phyloP scores from a whole-genome alignment of 768 basidiomycete species.

The Naganishia onofrii region DNA sequence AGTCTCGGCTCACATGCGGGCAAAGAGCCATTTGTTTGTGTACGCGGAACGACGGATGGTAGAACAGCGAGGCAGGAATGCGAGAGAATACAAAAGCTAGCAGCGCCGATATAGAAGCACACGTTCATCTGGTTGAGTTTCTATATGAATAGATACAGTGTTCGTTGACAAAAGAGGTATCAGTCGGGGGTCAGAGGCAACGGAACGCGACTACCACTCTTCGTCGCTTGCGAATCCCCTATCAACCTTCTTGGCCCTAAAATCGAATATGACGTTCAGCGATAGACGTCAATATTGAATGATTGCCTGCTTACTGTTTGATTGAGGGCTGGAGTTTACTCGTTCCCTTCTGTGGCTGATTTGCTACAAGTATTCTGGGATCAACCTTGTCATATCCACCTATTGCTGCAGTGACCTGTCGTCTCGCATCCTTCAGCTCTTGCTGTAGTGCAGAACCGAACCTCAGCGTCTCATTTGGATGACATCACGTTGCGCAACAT shows the following conservation, averaged over 20 bases:
- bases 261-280: neutral
- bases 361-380: conserved; percentile 1
- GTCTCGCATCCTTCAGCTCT: neutral
- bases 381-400: conserved; percentile 18
- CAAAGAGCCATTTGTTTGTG: conserved; percentile 18
- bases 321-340: conserved; percentile 18
- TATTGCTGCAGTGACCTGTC: neutral
- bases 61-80: conserved; percentile 17
- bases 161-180: neutral
- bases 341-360: conserved; percentile 4
- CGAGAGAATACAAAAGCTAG: conserved; percentile 20
- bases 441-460: neutral
- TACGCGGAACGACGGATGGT: conserved; percentile 17
- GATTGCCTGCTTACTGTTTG: conserved; percentile 14
- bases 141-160: neutral
- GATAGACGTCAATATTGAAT: neutral
- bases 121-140: neutral
- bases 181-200: too few relatives aligned
- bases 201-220: neutral
- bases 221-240: conserved; percentile 13
- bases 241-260: conserved; percentile 6
- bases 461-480: neutral
- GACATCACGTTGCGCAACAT: neutral
- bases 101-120: conserved; percentile 10
- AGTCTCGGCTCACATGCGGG: conserved; percentile 11